These are phyloP conservation scores for Ceratocystis colombiana DNA, from an alignment of 2,329 filamentous ascomycete genomes.

Conservation along the genomic window DNA sequence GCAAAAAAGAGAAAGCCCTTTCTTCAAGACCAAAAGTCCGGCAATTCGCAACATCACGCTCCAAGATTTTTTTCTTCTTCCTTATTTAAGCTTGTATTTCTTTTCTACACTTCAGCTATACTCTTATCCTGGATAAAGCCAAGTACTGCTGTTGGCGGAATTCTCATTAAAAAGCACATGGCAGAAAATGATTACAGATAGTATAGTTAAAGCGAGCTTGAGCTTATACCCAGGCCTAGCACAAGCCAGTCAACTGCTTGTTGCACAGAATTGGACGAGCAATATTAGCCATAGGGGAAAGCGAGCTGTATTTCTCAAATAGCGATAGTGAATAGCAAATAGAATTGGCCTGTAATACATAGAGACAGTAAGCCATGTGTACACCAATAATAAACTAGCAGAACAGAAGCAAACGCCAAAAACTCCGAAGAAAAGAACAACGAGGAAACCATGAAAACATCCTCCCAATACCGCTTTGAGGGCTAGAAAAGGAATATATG, in stretches of 20 bases:
- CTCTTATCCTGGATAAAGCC: background rate
- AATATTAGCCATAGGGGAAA: background rate
- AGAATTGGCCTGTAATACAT: background rate
- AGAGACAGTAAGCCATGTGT: constrained; percentile 1
- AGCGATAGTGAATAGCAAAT: constrained; percentile 8
- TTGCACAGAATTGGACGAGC: background rate
- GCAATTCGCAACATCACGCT: background rate
- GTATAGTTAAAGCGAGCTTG: background rate
- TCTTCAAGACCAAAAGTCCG: background rate
- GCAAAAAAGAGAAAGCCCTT: background rate
- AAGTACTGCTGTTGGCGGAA: background rate
- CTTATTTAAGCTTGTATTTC: background rate
- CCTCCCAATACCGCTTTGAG: background rate
- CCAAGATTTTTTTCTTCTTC: background rate
- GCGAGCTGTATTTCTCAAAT: background rate
- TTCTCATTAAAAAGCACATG: background rate
- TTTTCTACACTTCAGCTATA: background rate
- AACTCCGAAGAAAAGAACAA: background rate
- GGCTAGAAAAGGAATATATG: constrained; percentile 14
- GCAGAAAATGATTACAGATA: background rate
- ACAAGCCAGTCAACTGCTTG: background rate
- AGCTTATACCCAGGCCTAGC: background rate
- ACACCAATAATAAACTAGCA: background rate
- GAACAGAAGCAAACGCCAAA: background rate
- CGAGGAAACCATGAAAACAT: background rate